Base-by-base conservation (phyloP, 192 early-diverging fungal genomes). In the Entomortierella lignicola region DNA sequence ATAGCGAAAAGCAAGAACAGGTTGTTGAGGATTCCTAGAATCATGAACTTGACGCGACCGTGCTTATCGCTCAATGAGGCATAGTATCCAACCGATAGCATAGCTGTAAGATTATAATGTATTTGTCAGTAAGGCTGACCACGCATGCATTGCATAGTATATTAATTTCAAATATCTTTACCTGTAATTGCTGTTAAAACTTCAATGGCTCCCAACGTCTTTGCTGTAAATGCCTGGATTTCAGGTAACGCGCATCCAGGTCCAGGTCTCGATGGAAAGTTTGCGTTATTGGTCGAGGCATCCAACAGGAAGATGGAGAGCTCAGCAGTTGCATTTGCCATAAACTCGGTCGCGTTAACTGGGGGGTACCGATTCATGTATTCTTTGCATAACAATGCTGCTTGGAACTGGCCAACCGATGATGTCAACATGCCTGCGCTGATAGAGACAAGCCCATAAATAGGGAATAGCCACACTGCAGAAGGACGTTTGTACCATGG, bases 401-500 rank as follows among this genome's bases (percentile, higher is more conserved):
- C 32, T 20, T 69, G 60, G 63, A 66, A 79, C 66, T 79, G 75
- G 0, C 75, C 67, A 5, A 70, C 8, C 0, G 75, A 50, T 1
- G 63, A 64, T 1, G 34, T 29, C 56, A 79, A 1, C 75, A 79
- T 79, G 8, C 75, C 75, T 31, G 42, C 61, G 15, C 43, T 70
- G 57, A 70, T 20, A 3, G 75, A n/a, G 1, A 32, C 15, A 20
- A 70, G 2, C 3, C 37, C 68, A 39, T 59, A 79, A 52, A 70
- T 21, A 0, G 68, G 75, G 6, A 70, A 23, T 20, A 79, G 42
- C 75, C 75, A 79, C 1, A 60, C 8, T 8, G 57, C 50, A 1
- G 75, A 70, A 7, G 75, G 75, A 29, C 75, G 60, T 43, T 79
- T 79, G 51, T 79, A 31, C 67, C 75, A 70, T 7, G 75, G 75